A percentile compares a stretch with the other conserved stretches of the same genome.
phyloP scores from a whole-genome alignment of 805 yeast genomes.

The Candida orba region DNA sequence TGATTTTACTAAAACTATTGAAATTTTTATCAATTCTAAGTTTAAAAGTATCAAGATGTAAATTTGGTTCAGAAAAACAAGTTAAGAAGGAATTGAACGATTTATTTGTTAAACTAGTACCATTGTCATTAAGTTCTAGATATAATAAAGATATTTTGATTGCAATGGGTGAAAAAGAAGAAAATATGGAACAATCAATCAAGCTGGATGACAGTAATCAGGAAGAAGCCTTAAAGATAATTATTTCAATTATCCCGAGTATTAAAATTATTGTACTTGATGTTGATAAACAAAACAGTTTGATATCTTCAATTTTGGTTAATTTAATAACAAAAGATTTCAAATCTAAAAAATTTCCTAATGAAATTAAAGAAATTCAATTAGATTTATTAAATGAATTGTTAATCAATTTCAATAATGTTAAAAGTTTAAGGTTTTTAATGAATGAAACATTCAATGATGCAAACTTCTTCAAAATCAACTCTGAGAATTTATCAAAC shows the following conservation, averaged over 20 bases:
- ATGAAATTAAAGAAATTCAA: slow-evolving; percentile 33
- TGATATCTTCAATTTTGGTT: slow-evolving; percentile 45
- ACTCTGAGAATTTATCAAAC: slow-evolving; percentile 20
- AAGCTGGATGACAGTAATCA: slow-evolving; percentile 1
- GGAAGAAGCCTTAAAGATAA: slow-evolving; percentile 21
- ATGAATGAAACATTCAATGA: slow-evolving; percentile 64
- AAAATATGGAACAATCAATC: background rate
- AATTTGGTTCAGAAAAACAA: slow-evolving; percentile 55
- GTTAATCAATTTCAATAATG: slow-evolving; percentile 23
- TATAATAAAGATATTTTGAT: slow-evolving; percentile 10
- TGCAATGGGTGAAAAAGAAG: slow-evolving; percentile 6
- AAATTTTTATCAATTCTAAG: slow-evolving; percentile 46
- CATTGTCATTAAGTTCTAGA: slow-evolving; percentile 24
- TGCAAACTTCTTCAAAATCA: slow-evolving; percentile 41
- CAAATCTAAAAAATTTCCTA: slow-evolving; percentile 36
- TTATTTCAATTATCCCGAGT: slow-evolving; percentile 30
- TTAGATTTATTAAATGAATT: slow-evolving; percentile 36
- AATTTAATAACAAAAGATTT: slow-evolving; percentile 46
- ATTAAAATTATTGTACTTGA: slow-evolving; percentile 34
- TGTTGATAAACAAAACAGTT: slow-evolving; percentile 48
- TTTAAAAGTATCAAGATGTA: slow-evolving; percentile 47
- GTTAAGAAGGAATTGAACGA: slow-evolving; percentile 50
- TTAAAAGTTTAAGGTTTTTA: slow-evolving; percentile 55
- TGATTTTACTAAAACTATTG: slow-evolving; percentile 46
- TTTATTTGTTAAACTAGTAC: slow-evolving; percentile 30